Percentiles rank a stretch among this genome's conserved stretches.
These are phyloP conservation scores for Oenanthe javanica DNA, from an alignment of 140 eudicot species.

Conservation along the genomic window DNA sequence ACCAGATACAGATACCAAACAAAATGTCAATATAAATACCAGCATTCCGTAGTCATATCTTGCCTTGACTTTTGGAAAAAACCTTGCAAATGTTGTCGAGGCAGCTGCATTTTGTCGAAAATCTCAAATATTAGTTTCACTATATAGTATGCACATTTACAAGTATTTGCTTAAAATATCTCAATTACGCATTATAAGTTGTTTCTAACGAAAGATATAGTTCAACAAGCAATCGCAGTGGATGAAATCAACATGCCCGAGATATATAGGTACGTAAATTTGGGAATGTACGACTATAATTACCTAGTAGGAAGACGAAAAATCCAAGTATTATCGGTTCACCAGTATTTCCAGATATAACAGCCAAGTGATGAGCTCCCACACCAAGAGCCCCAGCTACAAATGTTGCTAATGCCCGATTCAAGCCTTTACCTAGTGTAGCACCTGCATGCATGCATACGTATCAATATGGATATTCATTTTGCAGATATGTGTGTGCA, in stretches of 20 bases:
- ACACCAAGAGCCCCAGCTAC: constrained; percentile 52
- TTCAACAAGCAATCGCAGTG: no score
- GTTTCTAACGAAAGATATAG: no score
- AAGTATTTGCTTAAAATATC: background rate
- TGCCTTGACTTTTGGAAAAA: constrained; percentile 9
- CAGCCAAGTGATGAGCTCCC: constrained; percentile 53
- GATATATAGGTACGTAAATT: background rate
- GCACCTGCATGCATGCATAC: constrained; percentile 40
- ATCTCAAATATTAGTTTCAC: background rate
- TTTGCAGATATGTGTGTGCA: background rate
- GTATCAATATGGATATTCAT: background rate
- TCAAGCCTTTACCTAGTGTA: constrained; percentile 59
- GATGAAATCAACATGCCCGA: no score
- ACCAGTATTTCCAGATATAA: constrained; percentile 30
- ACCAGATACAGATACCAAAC: constrained; percentile 18
- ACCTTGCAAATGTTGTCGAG: constrained; percentile 3
- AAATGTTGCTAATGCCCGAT: constrained; percentile 65
- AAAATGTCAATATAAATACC: constrained; percentile 16
- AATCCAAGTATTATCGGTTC: constrained; percentile 51
- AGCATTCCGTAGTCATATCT: constrained; percentile 15
- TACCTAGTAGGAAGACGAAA: constrained; percentile 52
- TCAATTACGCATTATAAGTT: no score
- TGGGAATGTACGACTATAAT: background rate
- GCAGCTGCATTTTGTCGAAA: constrained; percentile 6
- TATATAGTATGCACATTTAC: background rate